Evolutionary conservation across 2,329 filamentous ascomycete genomes (phyloP).

Genomic region (Stagonosporopsis rhizophila): DNA sequence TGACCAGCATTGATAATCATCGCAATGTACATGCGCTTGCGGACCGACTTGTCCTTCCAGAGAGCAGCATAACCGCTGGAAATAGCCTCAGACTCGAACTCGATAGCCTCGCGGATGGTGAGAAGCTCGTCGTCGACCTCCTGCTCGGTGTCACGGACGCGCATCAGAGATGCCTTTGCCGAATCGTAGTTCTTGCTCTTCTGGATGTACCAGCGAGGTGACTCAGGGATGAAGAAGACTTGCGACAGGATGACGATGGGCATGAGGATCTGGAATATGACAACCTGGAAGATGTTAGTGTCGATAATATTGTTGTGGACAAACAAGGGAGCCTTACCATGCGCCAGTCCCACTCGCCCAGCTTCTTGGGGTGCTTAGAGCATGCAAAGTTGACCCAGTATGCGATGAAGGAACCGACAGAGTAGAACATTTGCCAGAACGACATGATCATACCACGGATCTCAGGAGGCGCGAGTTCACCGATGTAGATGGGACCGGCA

Average conservation of each 20-base stretch:
- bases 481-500: constrained; percentile 74
- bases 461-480: constrained; percentile 68
- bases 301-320: neutral
- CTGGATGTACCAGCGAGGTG: constrained; percentile 73
- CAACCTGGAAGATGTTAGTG: constrained; percentile 46
- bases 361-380: constrained; percentile 59
- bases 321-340: constrained; percentile 54
- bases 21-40: constrained; percentile 70
- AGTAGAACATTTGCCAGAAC: constrained; percentile 74
- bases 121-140: constrained; percentile 72
- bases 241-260: constrained; percentile 67
- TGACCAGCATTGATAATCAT: constrained; percentile 74
- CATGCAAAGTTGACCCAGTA: constrained; percentile 70
- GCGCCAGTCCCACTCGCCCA: constrained; percentile 77
- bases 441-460: constrained; percentile 73
- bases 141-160: constrained; percentile 68
- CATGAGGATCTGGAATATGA: constrained; percentile 75
- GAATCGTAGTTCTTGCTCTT: constrained; percentile 65
- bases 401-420: constrained; percentile 69
- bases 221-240: constrained; percentile 69
- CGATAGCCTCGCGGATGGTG: constrained; percentile 70
- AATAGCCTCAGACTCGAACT: constrained; percentile 75
- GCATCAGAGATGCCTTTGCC: constrained; percentile 64
- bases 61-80: constrained; percentile 68
- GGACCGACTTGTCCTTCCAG: constrained; percentile 73